Evolutionary conservation across 345 rosid species (phyloP).

Genomic region (Clausena lansium): DNA sequence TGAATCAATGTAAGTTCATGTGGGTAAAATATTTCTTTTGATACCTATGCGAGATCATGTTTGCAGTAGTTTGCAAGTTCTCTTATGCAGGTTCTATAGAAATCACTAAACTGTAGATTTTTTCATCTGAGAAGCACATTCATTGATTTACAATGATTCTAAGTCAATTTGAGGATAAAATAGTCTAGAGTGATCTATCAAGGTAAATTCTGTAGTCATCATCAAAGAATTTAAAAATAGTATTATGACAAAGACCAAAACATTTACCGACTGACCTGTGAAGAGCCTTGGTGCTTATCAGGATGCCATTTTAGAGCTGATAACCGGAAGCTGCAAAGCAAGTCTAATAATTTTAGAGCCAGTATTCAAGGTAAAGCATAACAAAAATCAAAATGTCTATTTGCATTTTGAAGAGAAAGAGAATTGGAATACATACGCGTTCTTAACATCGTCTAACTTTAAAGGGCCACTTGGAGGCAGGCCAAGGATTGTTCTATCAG

Average conservation of each 20-base stretch:
- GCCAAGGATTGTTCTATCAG: conserved; percentile 63
- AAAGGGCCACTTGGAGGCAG: conserved; percentile 67
- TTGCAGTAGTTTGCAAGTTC: not conserved
- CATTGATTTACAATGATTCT: not conserved
- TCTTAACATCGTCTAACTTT: conserved; percentile 72
- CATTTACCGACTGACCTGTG: conserved; percentile 43
- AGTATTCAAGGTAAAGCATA: not conserved
- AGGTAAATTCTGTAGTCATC: not conserved
- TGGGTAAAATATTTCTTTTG: no score
- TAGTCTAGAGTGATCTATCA: not conserved
- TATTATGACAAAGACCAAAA: not conserved
- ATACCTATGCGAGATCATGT: not conserved
- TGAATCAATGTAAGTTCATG: not conserved
- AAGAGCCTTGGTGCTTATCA: conserved; percentile 75
- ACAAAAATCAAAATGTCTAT: not conserved
- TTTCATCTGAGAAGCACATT: not conserved
- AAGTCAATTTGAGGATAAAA: not conserved
- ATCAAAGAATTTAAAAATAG: not conserved
- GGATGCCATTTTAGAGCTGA: conserved; percentile 97
- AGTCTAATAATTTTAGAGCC: not conserved
- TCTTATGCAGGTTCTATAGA: not conserved
- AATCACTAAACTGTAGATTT: not conserved
- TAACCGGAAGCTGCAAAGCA: conserved; percentile 59
- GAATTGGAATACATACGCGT: conserved; percentile 48
- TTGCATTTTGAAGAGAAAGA: not conserved